A percentile compares a stretch with the other conserved stretches of the same genome.
Conservation (phyloP, 257 asterid genomes). For the Fraxinus excelsior region DNA sequence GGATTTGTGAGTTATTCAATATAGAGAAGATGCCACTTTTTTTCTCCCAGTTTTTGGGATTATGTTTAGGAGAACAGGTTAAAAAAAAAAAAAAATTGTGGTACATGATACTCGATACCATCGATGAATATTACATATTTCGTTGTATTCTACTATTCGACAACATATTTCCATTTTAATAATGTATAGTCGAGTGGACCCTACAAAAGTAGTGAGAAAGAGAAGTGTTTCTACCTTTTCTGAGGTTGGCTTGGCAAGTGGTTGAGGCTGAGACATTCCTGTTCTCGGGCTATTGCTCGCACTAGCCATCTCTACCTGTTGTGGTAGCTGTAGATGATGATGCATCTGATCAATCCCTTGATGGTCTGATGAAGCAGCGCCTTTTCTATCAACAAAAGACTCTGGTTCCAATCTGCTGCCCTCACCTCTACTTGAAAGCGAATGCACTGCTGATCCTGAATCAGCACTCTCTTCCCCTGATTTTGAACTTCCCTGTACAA, state of each 20-base stretch:
- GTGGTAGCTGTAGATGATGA: conserved; percentile 40
- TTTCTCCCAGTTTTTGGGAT: conserved; percentile 37
- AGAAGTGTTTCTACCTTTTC: conserved; percentile 55
- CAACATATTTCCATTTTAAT: too few relatives aligned
- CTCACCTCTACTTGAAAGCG: conserved; percentile 46
- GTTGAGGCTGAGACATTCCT: conserved; percentile 39
- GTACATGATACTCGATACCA: too few relatives aligned
- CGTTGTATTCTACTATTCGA: too few relatives aligned
- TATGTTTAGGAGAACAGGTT: not conserved
- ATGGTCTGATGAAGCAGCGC: conserved; percentile 22
- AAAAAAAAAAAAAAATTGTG: too few relatives aligned
- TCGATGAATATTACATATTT: too few relatives aligned
- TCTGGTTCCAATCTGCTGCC: conserved; percentile 40
- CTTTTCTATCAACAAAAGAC: conserved; percentile 41
- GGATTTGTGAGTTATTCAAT: conserved; percentile 29
- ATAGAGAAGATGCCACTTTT: conserved; percentile 24
- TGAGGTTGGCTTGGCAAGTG: conserved; percentile 42
- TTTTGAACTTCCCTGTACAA: conserved; percentile 68
- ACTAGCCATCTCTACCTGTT: conserved; percentile 46
- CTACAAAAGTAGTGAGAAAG: not conserved
- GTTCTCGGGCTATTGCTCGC: conserved; percentile 46
- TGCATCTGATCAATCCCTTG: conserved; percentile 33
- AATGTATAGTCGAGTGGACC: too few relatives aligned
- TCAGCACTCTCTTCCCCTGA: conserved; percentile 85
- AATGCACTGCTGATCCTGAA: conserved; percentile 69